Percentiles rank a stretch among this genome's conserved stretches.
These are phyloP conservation scores for Parmelia sp. DNA, from an alignment of 495 filamentous ascomycete species.

Conservation along the genomic window DNA sequence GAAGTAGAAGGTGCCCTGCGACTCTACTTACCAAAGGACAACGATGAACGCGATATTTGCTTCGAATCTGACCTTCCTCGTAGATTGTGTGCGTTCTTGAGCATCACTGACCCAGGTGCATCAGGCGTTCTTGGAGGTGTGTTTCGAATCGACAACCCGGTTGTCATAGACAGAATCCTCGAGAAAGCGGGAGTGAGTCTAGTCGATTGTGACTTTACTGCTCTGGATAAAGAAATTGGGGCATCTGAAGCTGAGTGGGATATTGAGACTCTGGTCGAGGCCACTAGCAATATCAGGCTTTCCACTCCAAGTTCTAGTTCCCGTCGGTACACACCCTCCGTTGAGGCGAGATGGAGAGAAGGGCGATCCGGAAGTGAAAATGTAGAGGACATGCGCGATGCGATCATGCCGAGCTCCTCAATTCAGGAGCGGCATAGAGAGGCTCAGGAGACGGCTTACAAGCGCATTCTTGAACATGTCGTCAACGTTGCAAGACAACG, in stretches of 20 bases:
- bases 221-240: not conserved
- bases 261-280: not conserved
- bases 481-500: not conserved
- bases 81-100: not conserved
- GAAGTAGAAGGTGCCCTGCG: not conserved
- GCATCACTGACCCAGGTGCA: not conserved
- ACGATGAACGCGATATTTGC: not conserved
- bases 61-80: conserved; percentile 3
- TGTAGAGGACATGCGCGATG: not conserved
- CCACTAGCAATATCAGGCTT: not conserved
- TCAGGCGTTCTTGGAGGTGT: not conserved
- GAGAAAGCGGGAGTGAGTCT: not conserved
- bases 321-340: not conserved
- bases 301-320: not conserved
- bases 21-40: not conserved
- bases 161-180: not conserved
- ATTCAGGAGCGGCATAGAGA: not conserved
- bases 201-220: not conserved
- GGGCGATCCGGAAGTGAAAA: not conserved
- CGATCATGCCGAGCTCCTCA: not conserved
- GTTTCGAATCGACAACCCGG: not conserved
- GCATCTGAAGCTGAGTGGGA: not conserved
- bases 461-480: not conserved
- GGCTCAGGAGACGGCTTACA: not conserved
- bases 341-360: not conserved